Evolutionary conservation across 108 stramenopile species (phyloP).

Genomic region (Aurantiochytrium sp.): DNA sequence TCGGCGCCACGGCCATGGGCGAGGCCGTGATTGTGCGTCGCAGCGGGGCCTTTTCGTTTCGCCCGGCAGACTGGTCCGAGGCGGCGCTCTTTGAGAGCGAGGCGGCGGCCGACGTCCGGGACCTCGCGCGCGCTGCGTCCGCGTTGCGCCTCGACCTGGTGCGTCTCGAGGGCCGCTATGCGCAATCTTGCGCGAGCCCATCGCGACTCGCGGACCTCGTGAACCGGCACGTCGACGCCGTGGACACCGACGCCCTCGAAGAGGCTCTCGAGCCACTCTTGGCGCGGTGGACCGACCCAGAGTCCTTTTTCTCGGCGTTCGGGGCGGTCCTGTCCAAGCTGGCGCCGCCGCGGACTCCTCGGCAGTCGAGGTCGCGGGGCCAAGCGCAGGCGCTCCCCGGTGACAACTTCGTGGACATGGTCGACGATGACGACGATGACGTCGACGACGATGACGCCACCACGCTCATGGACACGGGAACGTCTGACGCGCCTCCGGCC

Average conservation of each 20-base stretch:
- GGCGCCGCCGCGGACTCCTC: not conserved
- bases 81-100: not conserved
- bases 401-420: no score
- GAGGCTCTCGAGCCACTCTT: not conserved
- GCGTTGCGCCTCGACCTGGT: not conserved
- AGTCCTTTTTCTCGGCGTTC: not conserved
- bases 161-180: not conserved
- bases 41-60: not conserved
- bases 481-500: no score
- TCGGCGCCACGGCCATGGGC: not conserved
- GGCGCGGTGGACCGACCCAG: not conserved
- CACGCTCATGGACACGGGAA: no score
- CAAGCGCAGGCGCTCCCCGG: no score
- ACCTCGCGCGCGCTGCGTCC: not conserved
- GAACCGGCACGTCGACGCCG: not conserved
- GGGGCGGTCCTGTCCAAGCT: not conserved
- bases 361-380: no score
- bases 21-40: not conserved
- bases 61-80: not conserved
- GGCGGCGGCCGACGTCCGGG: not conserved
- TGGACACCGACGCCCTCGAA: not conserved
- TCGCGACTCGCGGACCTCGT: not conserved
- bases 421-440: not conserved
- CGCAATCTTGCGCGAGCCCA: no score
- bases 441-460: not conserved